A percentile compares a stretch with the other conserved stretches of the same genome.
Evolutionary conservation across 2,329 filamentous ascomycete species (phyloP).

Genomic region (Rosellinia necatrix): DNA sequence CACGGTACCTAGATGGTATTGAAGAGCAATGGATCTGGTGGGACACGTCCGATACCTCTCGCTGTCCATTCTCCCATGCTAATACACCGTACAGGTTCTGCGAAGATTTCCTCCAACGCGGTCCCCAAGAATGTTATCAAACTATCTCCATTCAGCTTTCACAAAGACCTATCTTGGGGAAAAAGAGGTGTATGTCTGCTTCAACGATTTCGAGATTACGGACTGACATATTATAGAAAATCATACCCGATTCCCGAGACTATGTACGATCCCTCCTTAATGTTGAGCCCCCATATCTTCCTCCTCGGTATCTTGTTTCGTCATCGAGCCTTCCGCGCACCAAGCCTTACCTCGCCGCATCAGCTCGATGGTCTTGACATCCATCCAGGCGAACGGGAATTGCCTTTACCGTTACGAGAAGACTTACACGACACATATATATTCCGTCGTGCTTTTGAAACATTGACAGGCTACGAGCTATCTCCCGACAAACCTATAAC

Average conservation of each 20-base stretch:
- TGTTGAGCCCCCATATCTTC: constrained; percentile 43
- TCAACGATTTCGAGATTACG: no score
- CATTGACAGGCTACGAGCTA: constrained; percentile 28
- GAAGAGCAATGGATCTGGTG: no score
- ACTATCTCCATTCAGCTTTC: no score
- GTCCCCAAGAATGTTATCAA: no score
- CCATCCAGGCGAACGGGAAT: constrained; percentile 32
- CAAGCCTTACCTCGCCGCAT: constrained; percentile 31
- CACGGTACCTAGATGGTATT: no score
- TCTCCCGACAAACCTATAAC: constrained; percentile 27
- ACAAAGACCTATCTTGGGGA: no score
- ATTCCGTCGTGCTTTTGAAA: constrained; percentile 33
- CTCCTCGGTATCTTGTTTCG: constrained; percentile 40
- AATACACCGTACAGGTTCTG: no score
- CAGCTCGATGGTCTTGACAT: constrained; percentile 37
- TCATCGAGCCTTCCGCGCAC: constrained; percentile 33
- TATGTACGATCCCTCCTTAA: constrained; percentile 42
- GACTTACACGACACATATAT: constrained; percentile 32
- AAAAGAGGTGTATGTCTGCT: no score
- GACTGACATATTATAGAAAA: no score
- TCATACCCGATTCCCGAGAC: constrained; percentile 33
- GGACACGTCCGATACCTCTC: no score
- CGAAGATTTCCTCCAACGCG: no score
- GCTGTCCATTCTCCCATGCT: no score
- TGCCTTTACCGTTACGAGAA: constrained; percentile 18